Evolutionary conservation across 176 grass and related monocot species (phyloP).

Genomic region (Metroxylon sagu): DNA sequence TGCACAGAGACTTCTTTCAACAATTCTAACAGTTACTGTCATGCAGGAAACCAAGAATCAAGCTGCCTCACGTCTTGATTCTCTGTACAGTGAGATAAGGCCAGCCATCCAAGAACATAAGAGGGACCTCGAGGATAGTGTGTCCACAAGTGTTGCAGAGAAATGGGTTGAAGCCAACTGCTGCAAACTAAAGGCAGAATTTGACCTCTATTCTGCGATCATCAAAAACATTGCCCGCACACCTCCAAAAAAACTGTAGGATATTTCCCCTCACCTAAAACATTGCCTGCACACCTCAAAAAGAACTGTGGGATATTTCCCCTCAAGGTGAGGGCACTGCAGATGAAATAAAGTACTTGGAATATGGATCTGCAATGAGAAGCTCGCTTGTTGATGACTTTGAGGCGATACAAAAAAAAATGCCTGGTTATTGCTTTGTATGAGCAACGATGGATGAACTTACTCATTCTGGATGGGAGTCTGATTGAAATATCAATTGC

Average conservation of each 20-base stretch:
- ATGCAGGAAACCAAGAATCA: conserved; percentile 62
- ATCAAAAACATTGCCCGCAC: conserved; percentile 57
- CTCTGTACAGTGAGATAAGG: conserved; percentile 80
- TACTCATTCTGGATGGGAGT: too few species aligned
- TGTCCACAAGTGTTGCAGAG: conserved; percentile 76
- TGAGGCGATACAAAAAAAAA: too few species aligned
- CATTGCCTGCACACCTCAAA: too few species aligned
- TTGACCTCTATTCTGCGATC: conserved; percentile 65
- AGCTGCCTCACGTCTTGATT: conserved; percentile 40
- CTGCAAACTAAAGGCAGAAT: conserved; percentile 83
- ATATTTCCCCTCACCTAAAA: background rate
- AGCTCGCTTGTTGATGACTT: too few species aligned
- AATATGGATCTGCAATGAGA: conserved; percentile 21
- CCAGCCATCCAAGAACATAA: conserved; percentile 87
- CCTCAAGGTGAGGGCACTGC: conserved; percentile 20
- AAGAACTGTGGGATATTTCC: too few species aligned
- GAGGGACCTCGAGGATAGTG: conserved; percentile 82
- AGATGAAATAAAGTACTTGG: conserved; percentile 47
- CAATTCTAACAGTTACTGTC: background rate
- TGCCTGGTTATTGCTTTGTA: too few species aligned
- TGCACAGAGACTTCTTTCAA: too few species aligned
- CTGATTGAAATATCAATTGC: too few species aligned
- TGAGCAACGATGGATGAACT: too few species aligned
- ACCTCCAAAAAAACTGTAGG: conserved; percentile 28
- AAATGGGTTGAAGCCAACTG: conserved; percentile 90